Conservation (phyloP, 2,329 filamentous ascomycete genomes). For the Penicillium psychrosexuale region DNA sequence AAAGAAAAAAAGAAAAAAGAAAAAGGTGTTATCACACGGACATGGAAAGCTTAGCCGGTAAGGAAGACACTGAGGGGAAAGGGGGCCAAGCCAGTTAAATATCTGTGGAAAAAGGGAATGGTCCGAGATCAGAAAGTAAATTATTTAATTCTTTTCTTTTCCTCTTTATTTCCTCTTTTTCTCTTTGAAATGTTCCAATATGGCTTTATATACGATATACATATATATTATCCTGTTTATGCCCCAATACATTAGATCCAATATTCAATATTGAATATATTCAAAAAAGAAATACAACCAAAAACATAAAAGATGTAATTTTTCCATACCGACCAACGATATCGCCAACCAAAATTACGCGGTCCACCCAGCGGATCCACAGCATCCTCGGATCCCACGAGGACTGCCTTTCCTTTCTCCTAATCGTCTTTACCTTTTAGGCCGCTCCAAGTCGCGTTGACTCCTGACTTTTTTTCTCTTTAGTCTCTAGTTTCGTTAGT, state of each 20-base stretch:
- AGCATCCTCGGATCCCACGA: conserved; percentile 37
- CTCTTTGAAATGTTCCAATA: neutral
- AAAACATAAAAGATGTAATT: conserved; percentile 1
- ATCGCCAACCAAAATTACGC: conserved; percentile 20
- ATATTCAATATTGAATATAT: neutral
- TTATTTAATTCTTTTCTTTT: neutral
- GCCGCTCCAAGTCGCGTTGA: conserved; percentile 19
- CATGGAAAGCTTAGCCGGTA: conserved; percentile 20
- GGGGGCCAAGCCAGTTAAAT: conserved; percentile 21
- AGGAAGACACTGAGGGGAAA: conserved; percentile 17
- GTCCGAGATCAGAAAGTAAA: conserved; percentile 15
- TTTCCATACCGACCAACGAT: conserved; percentile 5
- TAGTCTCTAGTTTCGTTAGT: conserved; percentile 5
- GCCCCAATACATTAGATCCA: neutral
- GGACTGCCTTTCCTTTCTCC: conserved; percentile 7
- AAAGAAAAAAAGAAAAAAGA: neutral
- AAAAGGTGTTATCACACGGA: conserved; percentile 16
- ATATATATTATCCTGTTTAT: neutral
- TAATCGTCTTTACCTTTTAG: conserved; percentile 30
- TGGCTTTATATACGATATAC: too few relatives aligned
- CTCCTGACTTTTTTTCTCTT: conserved; percentile 20
- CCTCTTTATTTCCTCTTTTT: neutral
- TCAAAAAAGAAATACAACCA: neutral
- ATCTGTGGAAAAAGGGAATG: conserved; percentile 21
- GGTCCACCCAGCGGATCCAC: conserved; percentile 27